Conservation (phyloP, 2,329 filamentous ascomycete genomes). For the Aureobasidium sp. region DNA sequence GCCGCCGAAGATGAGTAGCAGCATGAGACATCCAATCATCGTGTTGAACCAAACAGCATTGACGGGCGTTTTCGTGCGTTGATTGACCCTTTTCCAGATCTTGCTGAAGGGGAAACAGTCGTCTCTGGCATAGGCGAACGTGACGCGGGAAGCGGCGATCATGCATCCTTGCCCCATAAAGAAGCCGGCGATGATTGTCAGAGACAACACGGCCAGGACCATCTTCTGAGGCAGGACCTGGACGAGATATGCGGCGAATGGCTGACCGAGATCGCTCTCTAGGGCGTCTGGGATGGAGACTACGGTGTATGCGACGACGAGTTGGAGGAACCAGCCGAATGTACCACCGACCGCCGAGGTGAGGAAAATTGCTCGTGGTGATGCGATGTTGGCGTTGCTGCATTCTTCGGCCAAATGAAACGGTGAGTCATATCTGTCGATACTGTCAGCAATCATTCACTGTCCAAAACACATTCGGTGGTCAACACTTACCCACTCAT, state of each 20-base stretch:
- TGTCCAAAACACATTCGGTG: too few species aligned
- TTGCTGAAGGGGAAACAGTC: slow-evolving; percentile 58
- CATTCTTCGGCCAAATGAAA: slow-evolving; percentile 73
- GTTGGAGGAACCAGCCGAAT: slow-evolving; percentile 66
- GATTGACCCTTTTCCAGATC: slow-evolving; percentile 55
- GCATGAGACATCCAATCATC: slow-evolving; percentile 51
- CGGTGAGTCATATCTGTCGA: slow-evolving; percentile 54
- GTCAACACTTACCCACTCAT: slow-evolving; percentile 33
- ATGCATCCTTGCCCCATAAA: slow-evolving; percentile 69
- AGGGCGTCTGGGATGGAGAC: slow-evolving; percentile 55
- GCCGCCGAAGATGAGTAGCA: slow-evolving; percentile 60
- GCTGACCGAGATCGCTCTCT: slow-evolving; percentile 57
- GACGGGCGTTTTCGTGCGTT: slow-evolving; percentile 56
- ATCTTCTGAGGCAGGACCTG: slow-evolving; percentile 56
- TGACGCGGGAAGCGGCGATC: slow-evolving; percentile 45
- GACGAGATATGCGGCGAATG: slow-evolving; percentile 62
- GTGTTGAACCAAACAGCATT: slow-evolving; percentile 65
- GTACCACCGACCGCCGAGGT: slow-evolving; percentile 60
- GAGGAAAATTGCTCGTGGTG: slow-evolving; percentile 64
- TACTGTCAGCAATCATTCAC: not conserved
- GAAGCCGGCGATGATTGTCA: slow-evolving; percentile 64
- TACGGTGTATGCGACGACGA: slow-evolving; percentile 62
- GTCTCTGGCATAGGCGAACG: slow-evolving; percentile 60
- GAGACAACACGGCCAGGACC: slow-evolving; percentile 54
- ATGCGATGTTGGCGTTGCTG: slow-evolving; percentile 63